Evolutionary conservation across 2,329 filamentous ascomycete species (phyloP), one percentile per base, ranked within the genome.

Genomic region (Botrytis elliptica): DNA sequence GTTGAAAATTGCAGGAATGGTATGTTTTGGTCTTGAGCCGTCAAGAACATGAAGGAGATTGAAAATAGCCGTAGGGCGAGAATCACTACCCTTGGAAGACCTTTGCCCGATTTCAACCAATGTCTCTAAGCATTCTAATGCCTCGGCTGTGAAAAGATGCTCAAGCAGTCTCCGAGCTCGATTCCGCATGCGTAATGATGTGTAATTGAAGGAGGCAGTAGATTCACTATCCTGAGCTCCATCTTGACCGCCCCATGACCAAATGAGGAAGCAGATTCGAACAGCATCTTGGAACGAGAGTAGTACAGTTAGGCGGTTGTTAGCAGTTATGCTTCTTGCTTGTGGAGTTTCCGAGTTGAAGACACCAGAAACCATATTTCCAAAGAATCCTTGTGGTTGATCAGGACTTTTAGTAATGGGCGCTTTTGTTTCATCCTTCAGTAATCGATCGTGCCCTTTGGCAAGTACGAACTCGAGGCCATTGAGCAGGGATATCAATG

Each of bases 271-370:
- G 82, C 95, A 97, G 68, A 97, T 93, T 38, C 94, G 90, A 74
- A 98, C 93, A 1, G 95, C 94, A 81, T 99, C 97, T 82, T 98
- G 95, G 81, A 99, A 97, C 18, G 95, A 97, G n/a, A 99, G 86
- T 62, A 98, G 87, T 33, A 99, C 95, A 0, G 96, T 98, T 36
- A 99, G 86, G 64, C 95, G 90, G 78, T 96, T 95, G 79, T 98
- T 99, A 14, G 95, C 94, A n/a, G 93, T 94, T 12, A 91, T 90
- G 74, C 91, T 94, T 67, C 94, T 90, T n/a, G 90, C 88, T 75
- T 95, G 92, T 2, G 88, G 90, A 0, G 89, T 86, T 74, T 98
- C 94, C 0, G 92, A 89, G 55, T 93, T 88, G 81, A 97, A 97
- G 0, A 97, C 93, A 1, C 94, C 94, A 0, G 94, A 96, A 1